phyloP scores from a whole-genome alignment of 345 rosid genomes.

The Salix arbutifolia region DNA sequence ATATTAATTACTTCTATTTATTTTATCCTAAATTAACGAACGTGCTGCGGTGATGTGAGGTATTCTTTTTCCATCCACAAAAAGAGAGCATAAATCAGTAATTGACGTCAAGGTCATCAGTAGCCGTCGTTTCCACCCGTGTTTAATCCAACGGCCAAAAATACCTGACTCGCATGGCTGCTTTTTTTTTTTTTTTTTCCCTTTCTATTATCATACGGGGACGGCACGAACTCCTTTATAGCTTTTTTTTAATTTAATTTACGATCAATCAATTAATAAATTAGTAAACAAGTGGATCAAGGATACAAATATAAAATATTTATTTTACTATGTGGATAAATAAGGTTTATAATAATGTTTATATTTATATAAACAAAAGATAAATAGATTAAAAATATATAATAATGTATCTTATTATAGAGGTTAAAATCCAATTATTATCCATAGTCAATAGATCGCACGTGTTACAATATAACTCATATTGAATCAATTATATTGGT shows the following conservation, averaged over 20 bases:
- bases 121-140: constrained; percentile 28
- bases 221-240: constrained; percentile 16
- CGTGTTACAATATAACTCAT: too few species aligned
- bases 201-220: neutral
- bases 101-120: constrained; percentile 2
- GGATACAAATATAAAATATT: too few species aligned
- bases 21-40: too few species aligned
- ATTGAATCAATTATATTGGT: too few species aligned
- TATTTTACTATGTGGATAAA: too few species aligned
- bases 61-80: constrained; percentile 12
- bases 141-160: constrained; percentile 20
- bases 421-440: too few species aligned
- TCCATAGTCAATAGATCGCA: too few species aligned
- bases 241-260: neutral
- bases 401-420: neutral
- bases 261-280: neutral
- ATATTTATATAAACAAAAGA: too few species aligned
- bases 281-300: too few species aligned
- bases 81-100: neutral
- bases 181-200: neutral
- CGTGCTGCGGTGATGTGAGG: neutral
- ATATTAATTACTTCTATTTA: too few species aligned
- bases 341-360: too few species aligned
- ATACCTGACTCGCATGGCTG: neutral
- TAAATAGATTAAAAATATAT: neutral